Conservation (phyloP, 306 rosid genomes). For the Purshia tridentata region DNA sequence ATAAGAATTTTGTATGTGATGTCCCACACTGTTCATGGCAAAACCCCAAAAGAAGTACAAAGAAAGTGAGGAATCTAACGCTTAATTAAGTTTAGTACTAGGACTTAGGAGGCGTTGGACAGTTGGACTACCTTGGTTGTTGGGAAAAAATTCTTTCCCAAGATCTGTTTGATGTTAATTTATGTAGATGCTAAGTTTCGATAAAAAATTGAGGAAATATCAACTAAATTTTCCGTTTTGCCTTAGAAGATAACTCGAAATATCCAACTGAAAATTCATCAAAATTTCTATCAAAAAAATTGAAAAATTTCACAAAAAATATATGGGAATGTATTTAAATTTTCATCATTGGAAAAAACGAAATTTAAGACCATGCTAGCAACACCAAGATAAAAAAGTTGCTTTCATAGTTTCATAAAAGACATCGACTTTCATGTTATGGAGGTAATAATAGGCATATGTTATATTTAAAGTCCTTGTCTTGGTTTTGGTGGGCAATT, state of each 20-base stretch:
- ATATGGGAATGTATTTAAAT: no score
- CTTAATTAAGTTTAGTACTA: not conserved
- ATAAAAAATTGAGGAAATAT: no score
- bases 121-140: not conserved
- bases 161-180: not conserved
- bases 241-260: no score
- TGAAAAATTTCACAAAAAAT: no score
- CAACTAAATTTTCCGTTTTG: no score
- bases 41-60: slow-evolving; percentile 1
- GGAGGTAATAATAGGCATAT: not conserved
- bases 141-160: not conserved
- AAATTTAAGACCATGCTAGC: no score
- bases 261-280: no score
- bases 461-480: not conserved
- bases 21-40: not conserved
- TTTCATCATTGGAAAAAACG: no score
- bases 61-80: not conserved
- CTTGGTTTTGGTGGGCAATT: slow-evolving; percentile 1
- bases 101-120: not conserved
- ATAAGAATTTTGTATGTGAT: not conserved
- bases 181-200: not conserved
- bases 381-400: not conserved
- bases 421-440: not conserved
- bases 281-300: no score
- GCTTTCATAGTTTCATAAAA: not conserved